These are phyloP conservation scores for Dalbergia oliveri DNA, from an alignment of 306 rosid genomes.

Conservation along the genomic window DNA sequence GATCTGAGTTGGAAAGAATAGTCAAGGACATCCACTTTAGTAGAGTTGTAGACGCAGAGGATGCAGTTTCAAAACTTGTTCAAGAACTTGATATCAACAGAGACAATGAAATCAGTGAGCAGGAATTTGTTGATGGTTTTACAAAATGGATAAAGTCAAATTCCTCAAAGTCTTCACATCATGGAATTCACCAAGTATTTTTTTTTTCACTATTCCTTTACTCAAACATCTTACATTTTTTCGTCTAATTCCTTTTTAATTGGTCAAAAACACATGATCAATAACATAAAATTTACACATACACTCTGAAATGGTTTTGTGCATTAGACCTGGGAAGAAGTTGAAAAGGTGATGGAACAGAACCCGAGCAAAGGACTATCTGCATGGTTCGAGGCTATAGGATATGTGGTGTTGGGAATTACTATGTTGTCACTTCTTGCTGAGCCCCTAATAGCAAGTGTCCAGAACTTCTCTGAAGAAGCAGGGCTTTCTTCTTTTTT, in stretches of 20 bases:
- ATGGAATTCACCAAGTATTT: constrained; percentile 49
- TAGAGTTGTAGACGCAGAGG: constrained; percentile 44
- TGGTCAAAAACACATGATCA: neutral
- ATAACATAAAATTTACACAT: constrained; percentile 14
- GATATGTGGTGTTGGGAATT: constrained; percentile 53
- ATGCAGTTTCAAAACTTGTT: constrained; percentile 44
- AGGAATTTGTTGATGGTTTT: constrained; percentile 52
- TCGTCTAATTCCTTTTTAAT: neutral
- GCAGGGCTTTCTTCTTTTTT: constrained; percentile 66
- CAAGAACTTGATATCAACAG: constrained; percentile 52
- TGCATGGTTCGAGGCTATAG: constrained; percentile 55
- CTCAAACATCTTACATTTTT: neutral
- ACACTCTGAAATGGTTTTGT: constrained; percentile 15
- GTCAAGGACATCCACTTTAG: constrained; percentile 45
- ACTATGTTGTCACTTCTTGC: constrained; percentile 61
- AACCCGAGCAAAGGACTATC: constrained; percentile 38
- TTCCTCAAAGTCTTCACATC: constrained; percentile 40
- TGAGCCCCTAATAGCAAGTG: constrained; percentile 68
- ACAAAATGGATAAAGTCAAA: constrained; percentile 50
- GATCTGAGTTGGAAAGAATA: constrained; percentile 49
- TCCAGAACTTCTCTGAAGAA: constrained; percentile 57
- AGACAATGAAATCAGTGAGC: constrained; percentile 52
- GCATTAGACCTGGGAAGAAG: constrained; percentile 59
- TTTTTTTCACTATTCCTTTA: neutral
- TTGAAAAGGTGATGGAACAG: constrained; percentile 58